Evolutionary conservation across 345 rosid genomes (phyloP), one percentile per base, ranked within the genome.

Genomic region (Salix caprea): DNA sequence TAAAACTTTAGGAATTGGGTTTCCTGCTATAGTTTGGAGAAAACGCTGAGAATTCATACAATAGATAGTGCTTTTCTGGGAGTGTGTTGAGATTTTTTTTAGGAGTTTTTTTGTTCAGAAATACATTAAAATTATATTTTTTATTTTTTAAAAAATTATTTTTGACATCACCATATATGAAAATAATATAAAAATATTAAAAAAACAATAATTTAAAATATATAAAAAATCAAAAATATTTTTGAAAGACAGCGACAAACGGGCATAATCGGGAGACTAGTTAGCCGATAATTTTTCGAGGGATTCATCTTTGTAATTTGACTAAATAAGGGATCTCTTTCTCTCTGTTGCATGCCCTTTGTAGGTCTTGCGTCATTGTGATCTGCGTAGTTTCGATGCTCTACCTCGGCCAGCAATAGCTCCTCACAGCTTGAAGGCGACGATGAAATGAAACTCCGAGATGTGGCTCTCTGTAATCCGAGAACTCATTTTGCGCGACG

Each of bases 371-470:
- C 18, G 36, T 14, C 37, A 13, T 64, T 0, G 15, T n/a, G 32
- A 18, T 77, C 67, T 67, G 23, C 72, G 2, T 69, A n/a, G 39
- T 73, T n/a, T 72, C 81, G 16, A 3, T 32, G 30, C 74, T 83
- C 19, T 46, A 2, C 12, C 40, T 72, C 19, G 70, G 70, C 56
- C 2, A 37, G 24, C 46, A 62, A 7, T 26, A 30, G 61, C 61
- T 52, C 58, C 6, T 18, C 58, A 6, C 23, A 16, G 58, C 58
- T 7, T 18, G 52, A 46, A 13, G 18, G 16, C 14, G 18, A 42
- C 13, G 13, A 46, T 46, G 19, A 4, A 14, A 15, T 14, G 50
- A 46, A 3, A 18, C 56, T 16, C 56, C 56, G 18, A 1, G 2
- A 46, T 14, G 19, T 14, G 52, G 52, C 16, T 12, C 16, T 12